Evolutionary conservation across 2,329 filamentous ascomycete genomes (phyloP), one percentile per base, ranked within the genome.

Genomic region (Apiospora marii): DNA sequence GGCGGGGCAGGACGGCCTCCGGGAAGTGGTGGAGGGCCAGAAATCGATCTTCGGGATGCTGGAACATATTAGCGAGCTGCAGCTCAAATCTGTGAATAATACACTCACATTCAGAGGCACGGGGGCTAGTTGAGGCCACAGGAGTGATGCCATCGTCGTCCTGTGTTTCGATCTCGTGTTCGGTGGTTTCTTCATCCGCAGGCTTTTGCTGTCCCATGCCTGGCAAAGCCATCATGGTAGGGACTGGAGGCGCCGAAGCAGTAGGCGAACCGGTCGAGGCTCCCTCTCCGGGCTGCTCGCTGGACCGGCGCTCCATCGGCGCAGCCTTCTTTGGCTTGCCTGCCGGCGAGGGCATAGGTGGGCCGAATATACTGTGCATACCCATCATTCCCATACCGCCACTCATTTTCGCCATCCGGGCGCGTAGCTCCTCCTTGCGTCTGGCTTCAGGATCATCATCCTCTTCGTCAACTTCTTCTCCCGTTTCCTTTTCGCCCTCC

Each of bases 351-450:
- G 82, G 81, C 84, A 92, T 88, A 22, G 91, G 90, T 27, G 89
- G 89, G 24, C 94, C 94, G 81, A 97, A 97, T 91, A 98, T 96
- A 78, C 94, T 94, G 80, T 94, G 91, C 92, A 98, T 97, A 67
- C 94, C 94, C 71, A 74, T 74, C 53, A 71, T 71, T 30, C 80
- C 80, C 94, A 98, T 98, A 30, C 96, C 96, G 71, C 96, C 96
- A 77, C 96, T 97, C 93, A 99, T 96, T 84, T 98, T 98, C 67
- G 96, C 96, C 94, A 99, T 99, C 77, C 96, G 91, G 74, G 96
- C 95, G 73, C 96, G 91, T 44, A 99, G 87, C 81, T 98, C 96
- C 83, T 98, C 92, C 80, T 92, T 93, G 70, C 95, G 92, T 76
- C 90, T 92, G 30, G 94, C 88, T 81, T 99, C 96, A 0, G 95